Percentiles rank a stretch among this genome's conserved stretches.
phyloP scores from a whole-genome alignment of 225 moss, liverwort and hornwort species.

The Pseudoscleropodium purum region DNA sequence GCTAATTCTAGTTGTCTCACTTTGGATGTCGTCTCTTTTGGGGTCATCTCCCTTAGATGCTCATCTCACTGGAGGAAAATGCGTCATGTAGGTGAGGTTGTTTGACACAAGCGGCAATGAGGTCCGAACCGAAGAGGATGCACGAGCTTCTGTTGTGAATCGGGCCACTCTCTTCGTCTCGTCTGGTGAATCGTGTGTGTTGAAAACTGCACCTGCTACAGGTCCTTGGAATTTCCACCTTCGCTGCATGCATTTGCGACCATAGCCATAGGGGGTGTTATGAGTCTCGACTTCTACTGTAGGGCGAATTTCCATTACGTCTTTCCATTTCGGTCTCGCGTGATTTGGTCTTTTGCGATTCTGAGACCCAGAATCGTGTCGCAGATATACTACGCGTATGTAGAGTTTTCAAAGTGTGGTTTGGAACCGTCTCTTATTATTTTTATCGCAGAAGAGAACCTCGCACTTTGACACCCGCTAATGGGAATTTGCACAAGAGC shows the following conservation, averaged over 20 bases:
- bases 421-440: neutral
- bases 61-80: neutral
- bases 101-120: constrained; percentile 56
- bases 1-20: neutral
- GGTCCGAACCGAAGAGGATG: constrained; percentile 37
- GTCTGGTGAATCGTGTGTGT: constrained; percentile 54
- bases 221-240: constrained; percentile 2
- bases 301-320: neutral
- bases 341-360: neutral
- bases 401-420: neutral
- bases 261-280: too few relatives aligned
- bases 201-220: constrained; percentile 22
- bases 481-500: neutral
- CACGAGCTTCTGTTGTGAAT: constrained; percentile 25
- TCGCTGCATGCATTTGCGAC: neutral
- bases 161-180: constrained; percentile 60
- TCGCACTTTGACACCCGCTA: neutral
- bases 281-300: neutral
- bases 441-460: neutral
- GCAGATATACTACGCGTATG: neutral
- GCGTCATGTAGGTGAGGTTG: constrained; percentile 39
- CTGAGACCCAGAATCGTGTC: neutral
- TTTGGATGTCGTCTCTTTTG: neutral
- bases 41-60: neutral
- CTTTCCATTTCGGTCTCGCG: neutral